Conservation (phyloP, 148 eudicot genomes). For the Spergularia marina region DNA sequence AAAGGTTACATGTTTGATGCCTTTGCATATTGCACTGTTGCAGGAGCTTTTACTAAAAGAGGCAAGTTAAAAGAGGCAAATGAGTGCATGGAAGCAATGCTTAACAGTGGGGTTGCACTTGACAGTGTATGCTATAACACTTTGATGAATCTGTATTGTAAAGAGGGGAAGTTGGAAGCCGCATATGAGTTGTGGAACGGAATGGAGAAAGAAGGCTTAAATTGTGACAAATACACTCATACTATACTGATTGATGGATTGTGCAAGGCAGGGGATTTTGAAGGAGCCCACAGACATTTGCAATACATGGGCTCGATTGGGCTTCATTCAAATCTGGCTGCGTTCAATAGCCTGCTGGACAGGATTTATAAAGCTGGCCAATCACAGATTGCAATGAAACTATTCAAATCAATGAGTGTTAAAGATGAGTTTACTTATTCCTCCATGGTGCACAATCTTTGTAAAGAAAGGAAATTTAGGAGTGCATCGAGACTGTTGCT, state of each 20-base stretch:
- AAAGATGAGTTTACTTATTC: slow-evolving; percentile 87
- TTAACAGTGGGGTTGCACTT: slow-evolving; percentile 56
- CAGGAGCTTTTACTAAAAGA: slow-evolving; percentile 59
- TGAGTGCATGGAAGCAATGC: slow-evolving; percentile 53
- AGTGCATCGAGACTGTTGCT: slow-evolving; percentile 69
- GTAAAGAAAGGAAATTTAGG: slow-evolving; percentile 59
- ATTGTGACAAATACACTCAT: slow-evolving; percentile 70
- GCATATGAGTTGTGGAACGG: slow-evolving; percentile 53
- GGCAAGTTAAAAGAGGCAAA: slow-evolving; percentile 59
- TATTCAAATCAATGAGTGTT: slow-evolving; percentile 55
- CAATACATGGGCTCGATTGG: slow-evolving; percentile 41
- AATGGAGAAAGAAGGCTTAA: slow-evolving; percentile 56
- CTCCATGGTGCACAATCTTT: slow-evolving; percentile 80
- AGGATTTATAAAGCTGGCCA: slow-evolving; percentile 60
- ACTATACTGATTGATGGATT: slow-evolving; percentile 78
- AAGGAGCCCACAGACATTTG: slow-evolving; percentile 55
- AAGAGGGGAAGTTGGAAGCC: slow-evolving; percentile 56
- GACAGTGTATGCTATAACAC: slow-evolving; percentile 73
- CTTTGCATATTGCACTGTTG: slow-evolving; percentile 78
- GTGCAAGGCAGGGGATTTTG: slow-evolving; percentile 71
- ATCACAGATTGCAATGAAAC: slow-evolving; percentile 54
- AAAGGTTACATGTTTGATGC: slow-evolving; percentile 82
- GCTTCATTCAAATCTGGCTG: slow-evolving; percentile 42
- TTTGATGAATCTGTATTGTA: slow-evolving; percentile 64
- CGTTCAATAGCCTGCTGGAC: slow-evolving; percentile 64